A percentile compares a stretch with the other conserved stretches of the same genome.
phyloP scores from a whole-genome alignment of 805 yeast genomes.

The Clavispora phyllophila region DNA sequence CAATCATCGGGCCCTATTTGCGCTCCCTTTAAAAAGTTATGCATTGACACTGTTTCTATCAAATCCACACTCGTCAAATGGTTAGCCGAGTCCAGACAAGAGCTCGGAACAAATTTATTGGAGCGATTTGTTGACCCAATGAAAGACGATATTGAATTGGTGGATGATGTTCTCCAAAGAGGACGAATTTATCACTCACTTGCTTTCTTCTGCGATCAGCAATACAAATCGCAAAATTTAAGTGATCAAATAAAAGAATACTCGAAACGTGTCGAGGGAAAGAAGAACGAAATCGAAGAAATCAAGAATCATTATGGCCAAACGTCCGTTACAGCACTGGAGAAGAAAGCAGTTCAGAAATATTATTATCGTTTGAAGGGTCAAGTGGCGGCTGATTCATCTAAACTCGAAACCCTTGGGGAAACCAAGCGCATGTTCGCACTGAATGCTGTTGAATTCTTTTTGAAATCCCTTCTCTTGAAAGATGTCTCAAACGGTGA shows the following conservation, averaged over 20 bases:
- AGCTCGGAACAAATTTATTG: conserved; percentile 55
- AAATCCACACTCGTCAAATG: conserved; percentile 54
- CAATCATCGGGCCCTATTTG: conserved; percentile 8
- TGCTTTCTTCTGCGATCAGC: conserved; percentile 72
- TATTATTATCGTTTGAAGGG: conserved; percentile 46
- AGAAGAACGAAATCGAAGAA: conserved; percentile 45
- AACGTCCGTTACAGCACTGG: conserved; percentile 37
- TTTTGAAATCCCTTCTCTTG: conserved; percentile 48
- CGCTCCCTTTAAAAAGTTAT: conserved; percentile 14
- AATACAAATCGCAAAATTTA: conserved; percentile 42
- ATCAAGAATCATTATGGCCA: conserved; percentile 41
- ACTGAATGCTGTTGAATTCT: conserved; percentile 52
- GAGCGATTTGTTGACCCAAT: conserved; percentile 50
- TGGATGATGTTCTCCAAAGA: conserved; percentile 17
- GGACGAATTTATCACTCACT: conserved; percentile 52
- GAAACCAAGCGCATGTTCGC: conserved; percentile 40
- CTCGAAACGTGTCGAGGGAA: conserved; percentile 36
- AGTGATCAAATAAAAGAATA: conserved; percentile 41
- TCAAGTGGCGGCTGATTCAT: conserved; percentile 46
- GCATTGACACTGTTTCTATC: conserved; percentile 20
- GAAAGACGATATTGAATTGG: conserved; percentile 13
- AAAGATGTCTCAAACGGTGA: conserved; percentile 39
- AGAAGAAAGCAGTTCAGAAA: conserved; percentile 47
- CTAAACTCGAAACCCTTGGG: conserved; percentile 37
- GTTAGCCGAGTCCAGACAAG: conserved; percentile 68